These are phyloP conservation scores for Cornus kousa DNA, from an alignment of 148 eudicot species.

Conservation along the genomic window DNA sequence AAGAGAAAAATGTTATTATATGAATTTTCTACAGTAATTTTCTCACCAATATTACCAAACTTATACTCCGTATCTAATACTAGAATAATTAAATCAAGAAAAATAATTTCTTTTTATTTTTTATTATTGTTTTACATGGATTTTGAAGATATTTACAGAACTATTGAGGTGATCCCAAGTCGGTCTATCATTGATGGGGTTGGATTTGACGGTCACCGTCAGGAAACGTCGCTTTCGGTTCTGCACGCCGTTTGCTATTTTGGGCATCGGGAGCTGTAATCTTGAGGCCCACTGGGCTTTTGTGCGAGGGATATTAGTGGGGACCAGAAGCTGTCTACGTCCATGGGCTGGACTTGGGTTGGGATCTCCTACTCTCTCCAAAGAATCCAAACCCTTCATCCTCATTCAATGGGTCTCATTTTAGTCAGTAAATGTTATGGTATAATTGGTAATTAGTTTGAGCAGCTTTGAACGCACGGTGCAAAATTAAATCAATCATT, in stretches of 20 bases:
- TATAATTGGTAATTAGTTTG: too few relatives aligned
- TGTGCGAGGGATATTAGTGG: constrained; percentile 1
- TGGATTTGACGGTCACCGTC: constrained; percentile 18
- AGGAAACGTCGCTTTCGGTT: not conserved
- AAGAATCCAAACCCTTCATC: not conserved
- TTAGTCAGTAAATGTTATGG: too few relatives aligned
- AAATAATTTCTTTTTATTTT: too few relatives aligned
- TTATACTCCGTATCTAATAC: too few relatives aligned
- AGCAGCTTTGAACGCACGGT: too few relatives aligned
- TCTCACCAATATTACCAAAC: too few relatives aligned
- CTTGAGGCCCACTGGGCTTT: constrained; percentile 6
- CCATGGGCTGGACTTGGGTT: not conserved
- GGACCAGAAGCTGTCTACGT: constrained; percentile 1
- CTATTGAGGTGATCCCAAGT: too few relatives aligned
- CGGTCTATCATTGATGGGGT: too few relatives aligned
- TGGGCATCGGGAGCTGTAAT: constrained; percentile 6
- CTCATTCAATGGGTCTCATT: not conserved
- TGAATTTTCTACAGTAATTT: too few relatives aligned
- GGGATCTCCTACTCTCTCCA: not conserved
- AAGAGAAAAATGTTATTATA: not conserved
- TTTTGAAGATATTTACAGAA: not conserved
- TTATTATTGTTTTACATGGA: not conserved
- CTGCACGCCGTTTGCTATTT: constrained; percentile 12
- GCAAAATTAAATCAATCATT: too few relatives aligned
- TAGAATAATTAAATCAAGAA: too few relatives aligned